A percentile compares a stretch with the other conserved stretches of the same genome.
phyloP scores from a whole-genome alignment of 495 filamentous ascomycete species.

The Amniculicola lignicola region DNA sequence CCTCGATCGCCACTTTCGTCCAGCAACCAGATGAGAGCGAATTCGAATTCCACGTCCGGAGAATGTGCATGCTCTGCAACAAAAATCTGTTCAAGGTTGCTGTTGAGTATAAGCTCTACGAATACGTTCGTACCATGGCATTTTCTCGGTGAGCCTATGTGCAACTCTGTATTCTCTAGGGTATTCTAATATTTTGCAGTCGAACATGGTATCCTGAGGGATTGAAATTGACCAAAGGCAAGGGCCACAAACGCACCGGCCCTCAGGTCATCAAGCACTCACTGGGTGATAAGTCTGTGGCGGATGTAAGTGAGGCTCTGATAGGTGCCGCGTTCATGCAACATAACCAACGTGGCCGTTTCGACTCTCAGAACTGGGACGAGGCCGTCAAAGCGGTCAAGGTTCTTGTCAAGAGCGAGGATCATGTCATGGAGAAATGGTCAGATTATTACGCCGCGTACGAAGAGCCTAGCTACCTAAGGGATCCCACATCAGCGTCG shows the following conservation, averaged over 20 bases:
- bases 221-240: constrained; percentile 60
- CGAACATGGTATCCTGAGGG: constrained; percentile 81
- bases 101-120: constrained; percentile 60
- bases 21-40: constrained; percentile 76
- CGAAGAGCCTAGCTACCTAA: constrained; percentile 68
- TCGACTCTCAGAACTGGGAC: constrained; percentile 59
- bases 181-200: constrained; percentile 35
- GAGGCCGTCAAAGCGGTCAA: constrained; percentile 82
- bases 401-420: constrained; percentile 61
- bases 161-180: constrained; percentile 6
- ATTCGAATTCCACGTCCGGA: constrained; percentile 81
- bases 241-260: constrained; percentile 53
- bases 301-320: constrained; percentile 94
- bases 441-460: constrained; percentile 72
- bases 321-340: constrained; percentile 85
- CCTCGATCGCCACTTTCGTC: constrained; percentile 77
- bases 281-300: constrained; percentile 85
- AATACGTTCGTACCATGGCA: constrained; percentile 76
- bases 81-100: constrained; percentile 80
- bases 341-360: constrained; percentile 44
- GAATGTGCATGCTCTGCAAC: constrained; percentile 93
- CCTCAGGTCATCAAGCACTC: constrained; percentile 57
- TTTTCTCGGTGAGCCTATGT: constrained; percentile 64
- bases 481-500: constrained; percentile 51
- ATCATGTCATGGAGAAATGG: constrained; percentile 67